A percentile compares a stretch with the other conserved stretches of the same genome.
Evolutionary conservation across 139 green algal species (phyloP).

Genomic region (Micractinium sp.): DNA sequence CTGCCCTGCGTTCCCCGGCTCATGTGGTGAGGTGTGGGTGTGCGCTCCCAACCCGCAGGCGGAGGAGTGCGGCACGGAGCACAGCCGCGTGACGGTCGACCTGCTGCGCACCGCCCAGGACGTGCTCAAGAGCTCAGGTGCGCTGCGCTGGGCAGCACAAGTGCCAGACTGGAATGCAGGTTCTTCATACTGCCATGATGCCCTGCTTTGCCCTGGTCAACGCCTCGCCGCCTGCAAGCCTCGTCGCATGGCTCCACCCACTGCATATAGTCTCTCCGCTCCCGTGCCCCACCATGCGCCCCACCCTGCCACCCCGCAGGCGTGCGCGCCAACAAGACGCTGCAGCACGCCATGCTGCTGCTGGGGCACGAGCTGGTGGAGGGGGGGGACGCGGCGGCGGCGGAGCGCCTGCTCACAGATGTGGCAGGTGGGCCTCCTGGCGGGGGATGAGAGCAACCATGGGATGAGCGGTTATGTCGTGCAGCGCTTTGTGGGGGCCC

Average conservation of each 20-base stretch:
- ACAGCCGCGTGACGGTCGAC: constrained; percentile 21
- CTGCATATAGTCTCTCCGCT: background rate
- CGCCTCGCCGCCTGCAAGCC: no score
- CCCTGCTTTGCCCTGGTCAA: background rate
- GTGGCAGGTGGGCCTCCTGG: background rate
- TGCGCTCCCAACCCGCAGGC: no score
- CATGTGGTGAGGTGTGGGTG: no score
- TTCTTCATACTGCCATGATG: background rate
- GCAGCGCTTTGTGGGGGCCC: background rate
- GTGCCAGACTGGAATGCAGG: no score
- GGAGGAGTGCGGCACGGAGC: background rate
- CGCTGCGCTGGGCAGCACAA: background rate
- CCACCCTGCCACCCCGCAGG: background rate
- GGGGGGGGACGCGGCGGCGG: background rate
- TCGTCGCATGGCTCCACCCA: background rate
- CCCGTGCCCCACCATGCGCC: background rate
- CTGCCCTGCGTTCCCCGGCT: background rate
- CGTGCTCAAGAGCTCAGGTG: constrained; percentile 18
- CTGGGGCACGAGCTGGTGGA: constrained; percentile 49
- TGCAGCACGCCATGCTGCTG: constrained; percentile 32
- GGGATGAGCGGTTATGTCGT: background rate
- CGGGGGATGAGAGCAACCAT: background rate
- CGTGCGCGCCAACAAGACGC: constrained; percentile 3
- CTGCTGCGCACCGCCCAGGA: constrained; percentile 27
- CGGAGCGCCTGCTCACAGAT: background rate